phyloP scores from a whole-genome alignment of 2,329 filamentous ascomycete species.

The Rosellinia necatrix region DNA sequence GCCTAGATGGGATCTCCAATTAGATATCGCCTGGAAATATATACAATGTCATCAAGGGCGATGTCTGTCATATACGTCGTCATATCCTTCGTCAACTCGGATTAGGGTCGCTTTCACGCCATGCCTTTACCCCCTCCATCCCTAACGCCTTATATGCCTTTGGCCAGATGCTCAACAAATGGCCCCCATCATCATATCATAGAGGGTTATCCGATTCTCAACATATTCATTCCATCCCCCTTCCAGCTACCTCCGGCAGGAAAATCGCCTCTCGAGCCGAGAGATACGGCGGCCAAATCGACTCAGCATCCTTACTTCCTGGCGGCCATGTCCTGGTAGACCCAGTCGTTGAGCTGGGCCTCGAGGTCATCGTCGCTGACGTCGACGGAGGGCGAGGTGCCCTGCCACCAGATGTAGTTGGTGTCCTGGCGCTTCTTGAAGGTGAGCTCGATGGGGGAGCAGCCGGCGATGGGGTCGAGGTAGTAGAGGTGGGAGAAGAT shows the following conservation, averaged over 20 bases:
- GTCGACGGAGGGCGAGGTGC: constrained; percentile 28
- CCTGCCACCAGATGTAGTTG: constrained; percentile 26
- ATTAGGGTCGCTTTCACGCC: not conserved
- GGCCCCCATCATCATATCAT: not conserved
- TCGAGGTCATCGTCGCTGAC: constrained; percentile 35
- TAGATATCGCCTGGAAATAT: constrained; percentile 7
- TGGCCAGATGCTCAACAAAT: constrained; percentile 9
- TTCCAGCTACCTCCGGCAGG: no score
- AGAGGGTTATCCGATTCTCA: not conserved
- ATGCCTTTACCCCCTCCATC: not conserved
- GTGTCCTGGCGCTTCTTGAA: constrained; percentile 30
- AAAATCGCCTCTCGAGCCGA: no score
- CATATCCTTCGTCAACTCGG: not conserved
- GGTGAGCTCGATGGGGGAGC: constrained; percentile 38
- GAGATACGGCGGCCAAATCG: no score
- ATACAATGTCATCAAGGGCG: constrained; percentile 10
- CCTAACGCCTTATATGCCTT: constrained; percentile 17
- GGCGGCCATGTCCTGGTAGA: constrained; percentile 30
- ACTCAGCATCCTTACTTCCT: not conserved
- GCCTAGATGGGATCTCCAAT: not conserved
- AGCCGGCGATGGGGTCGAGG: constrained; percentile 50
- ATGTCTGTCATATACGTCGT: not conserved
- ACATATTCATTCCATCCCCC: not conserved
- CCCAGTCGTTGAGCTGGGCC: constrained; percentile 33
- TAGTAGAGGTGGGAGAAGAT: constrained; percentile 54